phyloP scores from a whole-genome alignment of 345 rosid genomes.

The Euphorbia peplus region DNA sequence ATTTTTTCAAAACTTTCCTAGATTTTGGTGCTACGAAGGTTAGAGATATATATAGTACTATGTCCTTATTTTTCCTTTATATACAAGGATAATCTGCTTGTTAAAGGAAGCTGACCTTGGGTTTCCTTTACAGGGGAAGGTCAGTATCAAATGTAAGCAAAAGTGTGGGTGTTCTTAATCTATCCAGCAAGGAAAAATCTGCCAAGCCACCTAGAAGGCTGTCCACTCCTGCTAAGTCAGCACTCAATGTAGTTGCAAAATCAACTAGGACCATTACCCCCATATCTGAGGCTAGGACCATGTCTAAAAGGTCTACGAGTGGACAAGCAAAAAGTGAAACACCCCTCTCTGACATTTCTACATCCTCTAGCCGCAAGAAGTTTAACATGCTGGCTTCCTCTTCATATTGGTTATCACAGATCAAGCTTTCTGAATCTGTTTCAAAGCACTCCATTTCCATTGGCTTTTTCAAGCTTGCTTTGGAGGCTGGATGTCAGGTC shows the following conservation, averaged over 20 bases:
- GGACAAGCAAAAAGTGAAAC: conserved; percentile 46
- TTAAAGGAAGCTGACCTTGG: neutral
- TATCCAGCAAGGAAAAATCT: conserved; percentile 62
- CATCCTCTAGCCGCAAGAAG: conserved; percentile 49
- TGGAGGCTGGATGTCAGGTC: conserved; percentile 87
- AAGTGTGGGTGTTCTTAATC: conserved; percentile 66
- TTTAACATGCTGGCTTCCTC: conserved; percentile 46
- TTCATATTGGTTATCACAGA: conserved; percentile 71
- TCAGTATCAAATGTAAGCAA: conserved; percentile 55
- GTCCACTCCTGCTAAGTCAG: conserved; percentile 59
- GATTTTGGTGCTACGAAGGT: too few species aligned
- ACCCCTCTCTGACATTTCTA: conserved; percentile 48
- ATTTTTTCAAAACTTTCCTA: too few species aligned
- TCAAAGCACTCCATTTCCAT: conserved; percentile 74
- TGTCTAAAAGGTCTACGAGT: conserved; percentile 33
- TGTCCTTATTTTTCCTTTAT: neutral
- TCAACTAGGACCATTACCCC: conserved; percentile 43
- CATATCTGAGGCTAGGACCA: conserved; percentile 47
- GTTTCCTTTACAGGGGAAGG: conserved; percentile 38
- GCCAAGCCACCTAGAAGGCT: conserved; percentile 81
- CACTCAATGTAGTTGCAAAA: conserved; percentile 36
- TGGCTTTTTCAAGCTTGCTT: conserved; percentile 85
- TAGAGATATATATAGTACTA: too few species aligned
- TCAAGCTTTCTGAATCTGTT: conserved; percentile 71
- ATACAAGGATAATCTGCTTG: neutral